Evolutionary conservation across 768 basidiomycete genomes (phyloP), one percentile per base, ranked within the genome.

Genomic region (Termitomyces sp.): DNA sequence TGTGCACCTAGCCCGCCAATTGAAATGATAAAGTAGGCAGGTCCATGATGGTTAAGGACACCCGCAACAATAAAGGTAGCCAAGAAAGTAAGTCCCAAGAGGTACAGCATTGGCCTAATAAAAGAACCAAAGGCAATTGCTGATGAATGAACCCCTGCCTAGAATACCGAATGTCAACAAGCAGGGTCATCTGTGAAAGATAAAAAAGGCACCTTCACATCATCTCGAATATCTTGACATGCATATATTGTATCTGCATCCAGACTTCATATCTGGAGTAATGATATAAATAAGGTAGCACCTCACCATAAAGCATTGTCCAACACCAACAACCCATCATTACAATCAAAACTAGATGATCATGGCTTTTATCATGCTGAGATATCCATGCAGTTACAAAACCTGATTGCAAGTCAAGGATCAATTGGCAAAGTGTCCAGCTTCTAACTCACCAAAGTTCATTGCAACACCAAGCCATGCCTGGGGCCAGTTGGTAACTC

Each of bases 391-490:
- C 28, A 13, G 38, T 51, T 15, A 58, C 15, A 22, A 58, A 58
- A 12, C 57, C 57, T 57, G 18, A 35, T 33, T 13, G 4, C 3
- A 3, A 9, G 46, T 58, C 1, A 5, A 72, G 71, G 0, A 77
- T 68, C 11, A 76, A 65, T 81, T 79, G 83, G 4, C 16, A 7
- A 18, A 3, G 16, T 20, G 3, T 1, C 2, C 13, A n/a, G n/a
- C 12, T 15, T 49, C 8, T 78, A 73, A 9, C 79, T 78, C 33
- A 78, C 82, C 79, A 60, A 82, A 81, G 65, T 80, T 83, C 78
- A 84, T 82, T 8, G 79, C 79, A 59, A 83, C 69, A 35, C 83
- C 83, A 3, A 85, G 77, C 81, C 81, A 84, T 0, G 82, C 81
- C 63, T 85, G 84, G 0, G 84, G 84, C 83, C 83, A 85, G 63